phyloP scores from a whole-genome alignment of 306 rosid species.

The Ceratonia siliqua region DNA sequence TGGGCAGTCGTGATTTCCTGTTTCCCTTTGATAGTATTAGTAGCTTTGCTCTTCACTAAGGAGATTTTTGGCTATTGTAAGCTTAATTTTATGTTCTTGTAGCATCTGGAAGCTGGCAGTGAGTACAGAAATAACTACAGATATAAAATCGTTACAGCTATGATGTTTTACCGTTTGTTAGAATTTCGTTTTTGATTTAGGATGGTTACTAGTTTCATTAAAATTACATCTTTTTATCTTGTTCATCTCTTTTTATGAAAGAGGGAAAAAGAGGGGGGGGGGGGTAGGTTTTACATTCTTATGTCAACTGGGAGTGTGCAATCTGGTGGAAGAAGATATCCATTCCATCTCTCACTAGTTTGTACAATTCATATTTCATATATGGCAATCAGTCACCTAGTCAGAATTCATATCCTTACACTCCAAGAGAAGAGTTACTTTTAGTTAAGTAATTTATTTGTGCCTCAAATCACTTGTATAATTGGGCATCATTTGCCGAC shows the following conservation, averaged over 20 bases:
- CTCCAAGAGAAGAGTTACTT: not conserved
- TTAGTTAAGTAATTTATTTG: not conserved
- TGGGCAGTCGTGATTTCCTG: no score
- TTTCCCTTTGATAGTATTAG: no score
- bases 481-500: not conserved
- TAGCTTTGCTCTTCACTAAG: no score
- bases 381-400: not conserved
- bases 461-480: not conserved
- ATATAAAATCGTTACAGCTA: not conserved
- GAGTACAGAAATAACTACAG: no score
- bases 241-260: no score
- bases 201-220: no score
- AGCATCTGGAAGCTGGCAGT: no score
- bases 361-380: constrained; percentile 1
- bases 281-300: not conserved
- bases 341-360: not conserved
- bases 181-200: no score
- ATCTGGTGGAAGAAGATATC: not conserved
- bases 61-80: no score
- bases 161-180: not conserved
- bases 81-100: no score
- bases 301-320: not conserved
- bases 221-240: no score
- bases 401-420: not conserved
- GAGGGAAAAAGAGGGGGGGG: no score